These are phyloP conservation scores for Hibiscus syriacus DNA, from an alignment of 345 rosid genomes.

Conservation along the genomic window DNA sequence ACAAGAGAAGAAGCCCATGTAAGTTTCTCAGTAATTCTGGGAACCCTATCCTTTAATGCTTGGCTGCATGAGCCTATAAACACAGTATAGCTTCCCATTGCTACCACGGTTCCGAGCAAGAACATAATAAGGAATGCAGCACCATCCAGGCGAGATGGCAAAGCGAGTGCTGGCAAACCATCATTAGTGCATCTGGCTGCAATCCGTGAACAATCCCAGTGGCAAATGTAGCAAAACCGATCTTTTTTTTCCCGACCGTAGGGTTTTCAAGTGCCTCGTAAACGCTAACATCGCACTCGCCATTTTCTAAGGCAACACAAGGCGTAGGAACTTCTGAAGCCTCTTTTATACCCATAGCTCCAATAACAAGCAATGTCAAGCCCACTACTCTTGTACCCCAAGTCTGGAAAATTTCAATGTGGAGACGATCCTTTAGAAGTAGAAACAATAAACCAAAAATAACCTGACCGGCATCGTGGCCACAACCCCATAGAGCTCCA, in stretches of 20 bases:
- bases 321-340: constrained; percentile 55
- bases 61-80: constrained; percentile 83
- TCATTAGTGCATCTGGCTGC: constrained; percentile 94
- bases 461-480: constrained; percentile 93
- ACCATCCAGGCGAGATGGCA: constrained; percentile 85
- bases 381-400: constrained; percentile 96
- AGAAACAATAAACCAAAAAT: constrained; percentile 79
- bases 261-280: constrained; percentile 45
- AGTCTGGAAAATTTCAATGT: constrained; percentile 68
- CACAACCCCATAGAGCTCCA: constrained; percentile 99
- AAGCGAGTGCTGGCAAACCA: constrained; percentile 84
- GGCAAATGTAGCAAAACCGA: constrained; percentile 35
- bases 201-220: constrained; percentile 40
- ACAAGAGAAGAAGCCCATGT: constrained; percentile 87
- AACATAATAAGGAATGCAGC: constrained; percentile 87
- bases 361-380: constrained; percentile 67
- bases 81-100: constrained; percentile 95
- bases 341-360: constrained; percentile 82
- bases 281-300: constrained; percentile 47
- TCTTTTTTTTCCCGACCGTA: constrained; percentile 54
- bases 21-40: constrained; percentile 82
- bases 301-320: constrained; percentile 52
- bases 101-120: constrained; percentile 74
- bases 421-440: constrained; percentile 76
- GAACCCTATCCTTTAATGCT: constrained; percentile 74